Evolutionary conservation across 495 filamentous ascomycete species (phyloP).

Genomic region (Letharia lupina): DNA sequence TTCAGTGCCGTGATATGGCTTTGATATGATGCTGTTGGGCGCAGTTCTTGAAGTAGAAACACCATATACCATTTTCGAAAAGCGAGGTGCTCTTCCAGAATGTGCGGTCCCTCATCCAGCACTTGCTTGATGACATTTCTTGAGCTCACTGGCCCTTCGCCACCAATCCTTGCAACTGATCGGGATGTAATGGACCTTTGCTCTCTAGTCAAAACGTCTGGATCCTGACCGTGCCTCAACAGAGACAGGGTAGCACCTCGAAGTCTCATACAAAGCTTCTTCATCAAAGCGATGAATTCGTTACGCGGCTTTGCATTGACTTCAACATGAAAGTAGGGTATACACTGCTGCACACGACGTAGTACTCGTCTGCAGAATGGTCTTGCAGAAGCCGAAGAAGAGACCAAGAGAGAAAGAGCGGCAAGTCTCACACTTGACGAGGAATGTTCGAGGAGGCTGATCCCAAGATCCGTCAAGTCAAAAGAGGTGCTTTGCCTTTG

Average conservation of each 20-base stretch:
- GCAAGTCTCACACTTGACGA: constrained; percentile 58
- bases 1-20: constrained; percentile 75
- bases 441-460: constrained; percentile 54
- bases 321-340: constrained; percentile 67
- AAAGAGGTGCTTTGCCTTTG: background rate
- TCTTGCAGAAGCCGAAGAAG: constrained; percentile 58
- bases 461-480: constrained; percentile 31
- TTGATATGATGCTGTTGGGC: constrained; percentile 73
- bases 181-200: background rate
- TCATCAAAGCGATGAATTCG: constrained; percentile 59
- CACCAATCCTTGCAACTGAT: background rate
- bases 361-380: constrained; percentile 40
- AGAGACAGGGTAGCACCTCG: constrained; percentile 3
- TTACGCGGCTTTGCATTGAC: constrained; percentile 76
- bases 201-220: background rate
- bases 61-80: constrained; percentile 63
- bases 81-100: constrained; percentile 34
- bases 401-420: constrained; percentile 65
- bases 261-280: constrained; percentile 53
- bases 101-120: background rate
- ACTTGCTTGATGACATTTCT: background rate
- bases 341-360: constrained; percentile 44
- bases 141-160: background rate
- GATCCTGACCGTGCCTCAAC: background rate
- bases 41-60: constrained; percentile 64